Conservation (phyloP, 108 stramenopile genomes). For the Conticribra guillardii region DNA sequence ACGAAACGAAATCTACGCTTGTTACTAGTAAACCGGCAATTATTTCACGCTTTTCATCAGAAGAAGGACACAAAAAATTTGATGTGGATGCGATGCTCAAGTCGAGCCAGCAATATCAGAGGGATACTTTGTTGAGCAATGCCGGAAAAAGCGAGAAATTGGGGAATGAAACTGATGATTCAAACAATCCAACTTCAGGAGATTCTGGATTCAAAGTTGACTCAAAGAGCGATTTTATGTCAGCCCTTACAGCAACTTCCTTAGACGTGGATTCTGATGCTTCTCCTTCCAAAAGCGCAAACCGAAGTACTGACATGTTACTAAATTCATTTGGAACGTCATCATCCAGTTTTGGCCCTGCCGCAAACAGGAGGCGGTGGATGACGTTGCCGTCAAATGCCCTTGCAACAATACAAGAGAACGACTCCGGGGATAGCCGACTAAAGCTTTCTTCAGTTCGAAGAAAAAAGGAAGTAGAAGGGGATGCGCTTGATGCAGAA, state of each 20-base stretch:
- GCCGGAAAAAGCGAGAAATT: neutral
- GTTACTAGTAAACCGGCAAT: conserved; percentile 21
- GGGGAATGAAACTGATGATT: neutral
- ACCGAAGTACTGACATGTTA: neutral
- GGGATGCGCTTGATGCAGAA: conserved; percentile 64
- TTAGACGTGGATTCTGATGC: neutral
- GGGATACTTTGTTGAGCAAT: conserved; percentile 4
- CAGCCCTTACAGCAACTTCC: conserved; percentile 54
- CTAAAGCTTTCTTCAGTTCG: neutral
- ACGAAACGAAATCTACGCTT: neutral
- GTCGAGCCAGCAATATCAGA: neutral
- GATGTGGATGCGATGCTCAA: conserved; percentile 54
- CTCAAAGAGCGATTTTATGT: conserved; percentile 74
- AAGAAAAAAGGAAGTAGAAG: neutral
- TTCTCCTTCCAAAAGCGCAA: neutral
- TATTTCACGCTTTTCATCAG: conserved; percentile 48
- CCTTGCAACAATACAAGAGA: conserved; percentile 84
- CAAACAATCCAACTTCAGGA: conserved; percentile 25
- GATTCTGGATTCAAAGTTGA: conserved; percentile 53
- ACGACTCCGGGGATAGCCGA: conserved; percentile 49
- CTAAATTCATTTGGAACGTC: neutral
- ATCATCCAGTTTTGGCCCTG: conserved; percentile 18
- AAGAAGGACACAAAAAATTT: conserved; percentile 32
- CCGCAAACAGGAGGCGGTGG: conserved; percentile 58
- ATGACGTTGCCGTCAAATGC: conserved; percentile 70